Percentiles rank a stretch among this genome's conserved stretches.
Evolutionary conservation across 257 asterid genomes (phyloP).

Genomic region (Solanum arcanum): DNA sequence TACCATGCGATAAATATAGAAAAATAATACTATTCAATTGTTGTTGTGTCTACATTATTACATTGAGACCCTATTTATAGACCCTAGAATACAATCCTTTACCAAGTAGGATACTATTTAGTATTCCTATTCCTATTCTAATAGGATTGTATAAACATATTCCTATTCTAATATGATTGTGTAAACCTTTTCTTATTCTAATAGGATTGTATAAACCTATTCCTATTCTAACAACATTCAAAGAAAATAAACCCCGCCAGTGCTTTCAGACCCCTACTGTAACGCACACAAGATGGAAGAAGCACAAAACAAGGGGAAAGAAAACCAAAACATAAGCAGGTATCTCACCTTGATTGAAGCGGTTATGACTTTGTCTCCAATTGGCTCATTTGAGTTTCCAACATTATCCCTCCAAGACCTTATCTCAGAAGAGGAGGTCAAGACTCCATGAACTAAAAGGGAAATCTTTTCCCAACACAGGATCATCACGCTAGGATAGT

Average conservation of each 20-base stretch:
- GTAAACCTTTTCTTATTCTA: no score
- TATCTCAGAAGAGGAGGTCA: constrained; percentile 38
- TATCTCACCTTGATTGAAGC: constrained; percentile 72
- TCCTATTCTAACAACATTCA: not conserved
- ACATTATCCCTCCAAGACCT: constrained; percentile 48
- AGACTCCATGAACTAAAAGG: constrained; percentile 28
- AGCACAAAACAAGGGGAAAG: not conserved
- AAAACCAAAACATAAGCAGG: not conserved
- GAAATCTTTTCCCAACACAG: constrained; percentile 72
- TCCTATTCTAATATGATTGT: no score
- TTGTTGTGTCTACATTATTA: no score
- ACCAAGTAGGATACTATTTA: no score
- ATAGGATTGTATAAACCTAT: no score
- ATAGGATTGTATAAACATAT: no score
- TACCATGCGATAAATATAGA: no score
- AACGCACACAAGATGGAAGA: not conserved
- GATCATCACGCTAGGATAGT: constrained; percentile 63
- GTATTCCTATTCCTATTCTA: no score
- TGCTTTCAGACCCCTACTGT: not conserved
- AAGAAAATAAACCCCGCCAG: not conserved
- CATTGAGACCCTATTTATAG: no score
- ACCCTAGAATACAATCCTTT: no score
- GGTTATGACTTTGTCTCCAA: constrained; percentile 62
- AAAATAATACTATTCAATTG: no score
- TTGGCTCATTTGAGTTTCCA: constrained; percentile 34